Base-by-base conservation (phyloP, 2,329 filamentous ascomycete genomes). In the Neofusicoccum kwambonambiense region DNA sequence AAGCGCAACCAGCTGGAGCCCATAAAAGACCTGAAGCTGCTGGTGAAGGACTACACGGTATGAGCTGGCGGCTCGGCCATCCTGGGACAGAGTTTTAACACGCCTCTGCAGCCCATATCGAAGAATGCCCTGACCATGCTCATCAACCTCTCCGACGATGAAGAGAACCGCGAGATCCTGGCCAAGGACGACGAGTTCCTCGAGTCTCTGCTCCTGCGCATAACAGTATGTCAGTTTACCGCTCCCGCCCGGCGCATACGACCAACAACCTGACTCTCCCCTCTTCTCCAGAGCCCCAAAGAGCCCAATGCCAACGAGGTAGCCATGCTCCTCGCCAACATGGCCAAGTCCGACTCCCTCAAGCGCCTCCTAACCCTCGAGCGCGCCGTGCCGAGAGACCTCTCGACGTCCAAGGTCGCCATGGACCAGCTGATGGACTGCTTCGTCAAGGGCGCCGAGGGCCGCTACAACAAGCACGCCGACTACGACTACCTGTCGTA, bases 401-500 rank as follows among this genome's bases (percentile, higher is more conserved):
- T 97, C 6, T 88, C 87, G 5, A 90, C 87, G 1, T 91, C 92
- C 45, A 85, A 89, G 41, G 83, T 87, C 65, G 89, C 92, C 4
- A 86, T 98, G 71, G 93, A 97, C 76, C 95, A 98, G 78, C 82
- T 99, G 35, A 87, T 99, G 76, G 95, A 98, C 76, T 89, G 96
- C 71, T 99, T 99, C 75, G 95, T 98, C 74, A 96, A 95, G 80
- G 94, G 94, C 19, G 89, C 91, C 22, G 89, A 90, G 67, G 90
- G 90, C 27, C 83, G 84, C 9, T 93, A 95, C 78, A 98, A 98
- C 82, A 89, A 90, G 73, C 77, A 90, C 31, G 93, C 93, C 66
- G 86, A 94, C 78, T 98, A 88, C 76, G 93, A 99, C 80, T 97
- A 98, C 78, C 86, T 99, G 27, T 88, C 93, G 47, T 99, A 98